A percentile compares a stretch with the other conserved stretches of the same genome.
phyloP scores from a whole-genome alignment of 208 protist genomes.

The Wallacemonas sp. region DNA sequence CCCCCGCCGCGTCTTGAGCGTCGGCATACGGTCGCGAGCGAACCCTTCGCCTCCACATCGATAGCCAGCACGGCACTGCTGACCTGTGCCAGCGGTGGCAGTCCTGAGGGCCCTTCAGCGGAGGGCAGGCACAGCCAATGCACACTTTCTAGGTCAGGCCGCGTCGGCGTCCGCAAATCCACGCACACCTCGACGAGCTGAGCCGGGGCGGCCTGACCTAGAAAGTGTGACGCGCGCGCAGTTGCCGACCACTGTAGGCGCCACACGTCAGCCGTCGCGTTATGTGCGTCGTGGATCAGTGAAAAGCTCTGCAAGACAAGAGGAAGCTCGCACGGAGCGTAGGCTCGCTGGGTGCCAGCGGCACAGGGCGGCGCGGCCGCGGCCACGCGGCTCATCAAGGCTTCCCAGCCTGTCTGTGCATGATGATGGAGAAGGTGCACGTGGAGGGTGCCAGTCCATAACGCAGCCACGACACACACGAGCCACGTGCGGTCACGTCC shows the following conservation, averaged over 20 bases:
- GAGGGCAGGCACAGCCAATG: conserved; percentile 4
- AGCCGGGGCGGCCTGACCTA: neutral
- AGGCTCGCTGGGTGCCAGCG: conserved; percentile 15
- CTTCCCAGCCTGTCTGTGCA: neutral
- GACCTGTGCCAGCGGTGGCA: neutral
- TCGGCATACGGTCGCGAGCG: no score
- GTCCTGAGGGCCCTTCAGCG: neutral
- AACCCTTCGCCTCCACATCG: no score
- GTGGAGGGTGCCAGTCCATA: neutral
- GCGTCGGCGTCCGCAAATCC: neutral
- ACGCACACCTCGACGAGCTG: conserved; percentile 6
- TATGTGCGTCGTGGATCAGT: no score
- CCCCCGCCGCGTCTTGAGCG: no score
- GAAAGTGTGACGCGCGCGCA: neutral
- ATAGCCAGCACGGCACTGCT: neutral
- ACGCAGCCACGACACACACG: conserved; percentile 4
- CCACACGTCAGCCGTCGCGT: neutral
- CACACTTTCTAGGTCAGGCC: neutral
- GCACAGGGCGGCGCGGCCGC: neutral
- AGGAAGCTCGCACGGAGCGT: conserved; percentile 17
- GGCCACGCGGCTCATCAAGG: neutral
- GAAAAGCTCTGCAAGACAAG: neutral
- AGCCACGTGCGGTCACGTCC: neutral
- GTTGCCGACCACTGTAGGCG: neutral
- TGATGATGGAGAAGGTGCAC: neutral